Base-by-base conservation (phyloP, 2,329 filamentous ascomycete genomes). In the Colletotrichum nymphaeae region DNA sequence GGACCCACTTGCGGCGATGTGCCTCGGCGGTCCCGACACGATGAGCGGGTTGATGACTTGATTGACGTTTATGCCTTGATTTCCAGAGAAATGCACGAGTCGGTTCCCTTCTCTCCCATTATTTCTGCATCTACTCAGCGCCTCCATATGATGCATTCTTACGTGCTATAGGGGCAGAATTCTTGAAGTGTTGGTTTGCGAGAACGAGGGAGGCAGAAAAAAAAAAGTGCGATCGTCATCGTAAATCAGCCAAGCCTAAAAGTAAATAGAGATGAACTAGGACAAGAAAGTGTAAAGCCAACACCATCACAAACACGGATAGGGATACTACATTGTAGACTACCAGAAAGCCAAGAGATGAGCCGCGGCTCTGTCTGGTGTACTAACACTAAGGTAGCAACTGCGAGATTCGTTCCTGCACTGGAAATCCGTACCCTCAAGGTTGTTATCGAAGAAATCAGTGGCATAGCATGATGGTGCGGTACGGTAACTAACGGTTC, bases 341-440 rank as follows among this genome's bases (percentile, higher is more conserved):
- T 68, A 35, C 63, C 57, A 63, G 57, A 56, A 14, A 14, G 63
- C 69, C 63, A 67, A 71, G 69, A 71, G 57, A 72, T 58, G 64
- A 55, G 42, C 42, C 42, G 42, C 16, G 63, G 63, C 30, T 57
- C 64, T 58, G 52, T 4, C 37, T 42, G 19, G 5, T 56, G 26
- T 16, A 52, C 32, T 35, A 35, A 5, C 32, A 35, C 32, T 35
- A 24, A 11, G 49, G 52, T 26, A 57, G 55, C 28, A 58, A 24
- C 4, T 12, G 28, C 2, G 9, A 22, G 28, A 37, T 58, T 58
- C 19, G 11, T 22, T 6, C 19, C 56, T 32, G 42, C 30, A 22
- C 56, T 42, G 37, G 37, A 42, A 42, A 42, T 1, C 16, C 37
- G 37, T 42, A 19, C 37, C 16, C 7, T 42, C 37, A 19, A 42